Conservation (phyloP, 1,139 yeast species). For the Pichia inconspicua region DNA sequence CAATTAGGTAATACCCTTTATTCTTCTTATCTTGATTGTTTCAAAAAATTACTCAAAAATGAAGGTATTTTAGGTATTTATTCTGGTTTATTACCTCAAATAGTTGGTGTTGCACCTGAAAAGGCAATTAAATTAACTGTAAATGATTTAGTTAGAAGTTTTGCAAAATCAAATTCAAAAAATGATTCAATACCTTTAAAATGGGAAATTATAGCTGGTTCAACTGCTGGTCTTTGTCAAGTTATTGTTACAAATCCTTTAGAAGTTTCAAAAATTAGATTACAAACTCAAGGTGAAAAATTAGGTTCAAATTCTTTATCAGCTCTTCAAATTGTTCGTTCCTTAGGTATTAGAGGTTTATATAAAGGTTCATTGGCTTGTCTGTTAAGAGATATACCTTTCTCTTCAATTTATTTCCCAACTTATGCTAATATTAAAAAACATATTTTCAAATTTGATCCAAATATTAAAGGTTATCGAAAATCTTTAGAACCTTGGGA, state of each 20-base stretch:
- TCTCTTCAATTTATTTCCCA: slow-evolving; percentile 96
- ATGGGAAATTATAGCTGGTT: slow-evolving; percentile 83
- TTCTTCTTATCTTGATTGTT: slow-evolving; percentile 80
- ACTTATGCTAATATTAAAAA: slow-evolving; percentile 89
- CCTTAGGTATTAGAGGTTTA: slow-evolving; percentile 75
- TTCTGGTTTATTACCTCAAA: slow-evolving; percentile 89
- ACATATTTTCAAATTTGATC: slow-evolving; percentile 77
- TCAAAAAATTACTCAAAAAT: slow-evolving; percentile 60
- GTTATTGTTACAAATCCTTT: slow-evolving; percentile 93
- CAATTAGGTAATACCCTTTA: slow-evolving; percentile 70
- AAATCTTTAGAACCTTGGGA: slow-evolving; percentile 70
- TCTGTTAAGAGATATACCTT: slow-evolving; percentile 90
- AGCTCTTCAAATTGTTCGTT: slow-evolving; percentile 46
- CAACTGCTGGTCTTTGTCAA: slow-evolving; percentile 94
- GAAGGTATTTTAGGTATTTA: slow-evolving; percentile 90
- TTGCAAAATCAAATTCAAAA: slow-evolving; percentile 53
- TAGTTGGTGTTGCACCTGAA: slow-evolving; percentile 97
- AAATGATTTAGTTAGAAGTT: slow-evolving; percentile 77
- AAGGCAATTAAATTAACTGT: slow-evolving; percentile 95
- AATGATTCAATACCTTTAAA: slow-evolving; percentile 41
- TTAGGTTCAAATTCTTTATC: slow-evolving; percentile 23
- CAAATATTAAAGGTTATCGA: slow-evolving; percentile 43
- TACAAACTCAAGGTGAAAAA: slow-evolving; percentile 86
- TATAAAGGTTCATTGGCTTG: slow-evolving; percentile 93
- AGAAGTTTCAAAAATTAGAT: slow-evolving; percentile 90